phyloP scores from a whole-genome alignment of 805 yeast species.

The Wickerhamiella musiphila region DNA sequence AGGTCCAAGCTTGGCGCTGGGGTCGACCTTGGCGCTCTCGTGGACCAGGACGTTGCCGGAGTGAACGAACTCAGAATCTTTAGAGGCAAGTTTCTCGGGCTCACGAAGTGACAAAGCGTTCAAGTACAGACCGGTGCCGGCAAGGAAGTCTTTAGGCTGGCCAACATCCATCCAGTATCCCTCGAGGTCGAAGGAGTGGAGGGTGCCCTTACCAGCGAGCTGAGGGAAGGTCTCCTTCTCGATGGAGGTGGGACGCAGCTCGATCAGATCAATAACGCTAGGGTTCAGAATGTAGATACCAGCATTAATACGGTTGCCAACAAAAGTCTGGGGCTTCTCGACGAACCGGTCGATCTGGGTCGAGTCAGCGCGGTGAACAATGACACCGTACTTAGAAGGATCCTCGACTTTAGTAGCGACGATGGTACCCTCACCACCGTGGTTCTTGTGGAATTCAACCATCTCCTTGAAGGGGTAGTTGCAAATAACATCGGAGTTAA shows the following conservation, averaged over 20 bases:
- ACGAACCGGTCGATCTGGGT: slow-evolving; percentile 96
- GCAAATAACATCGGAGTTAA: slow-evolving; percentile 96
- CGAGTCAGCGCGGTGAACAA: slow-evolving; percentile 90
- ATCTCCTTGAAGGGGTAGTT: slow-evolving; percentile 94
- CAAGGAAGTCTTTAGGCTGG: slow-evolving; percentile 97
- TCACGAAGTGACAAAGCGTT: slow-evolving; percentile 67
- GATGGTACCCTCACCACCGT: slow-evolving; percentile 96
- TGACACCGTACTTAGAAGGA: slow-evolving; percentile 98
- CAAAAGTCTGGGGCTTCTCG: slow-evolving; percentile 98
- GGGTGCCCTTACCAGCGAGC: slow-evolving; percentile 71
- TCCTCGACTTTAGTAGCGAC: slow-evolving; percentile 99
- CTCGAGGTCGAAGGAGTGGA: slow-evolving; percentile 92
- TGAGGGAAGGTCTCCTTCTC: slow-evolving; percentile 99
- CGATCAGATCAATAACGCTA: slow-evolving; percentile 87
- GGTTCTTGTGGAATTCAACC: slow-evolving; percentile 81
- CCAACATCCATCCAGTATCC: slow-evolving; percentile 99
- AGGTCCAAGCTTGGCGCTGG: slow-evolving; percentile 93
- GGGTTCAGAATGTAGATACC: slow-evolving; percentile 98
- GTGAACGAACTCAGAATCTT: slow-evolving; percentile 52
- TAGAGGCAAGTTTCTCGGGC: slow-evolving; percentile 47
- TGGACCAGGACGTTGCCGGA: slow-evolving; percentile 90
- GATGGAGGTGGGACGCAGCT: slow-evolving; percentile 95
- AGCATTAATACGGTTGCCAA: slow-evolving; percentile 98
- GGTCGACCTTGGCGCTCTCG: slow-evolving; percentile 85
- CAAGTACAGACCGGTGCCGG: slow-evolving; percentile 88